Evolutionary conservation across 2,329 filamentous ascomycete species (phyloP), one percentile per base, ranked within the genome.

Genomic region (Colletotrichum ledebouriae): DNA sequence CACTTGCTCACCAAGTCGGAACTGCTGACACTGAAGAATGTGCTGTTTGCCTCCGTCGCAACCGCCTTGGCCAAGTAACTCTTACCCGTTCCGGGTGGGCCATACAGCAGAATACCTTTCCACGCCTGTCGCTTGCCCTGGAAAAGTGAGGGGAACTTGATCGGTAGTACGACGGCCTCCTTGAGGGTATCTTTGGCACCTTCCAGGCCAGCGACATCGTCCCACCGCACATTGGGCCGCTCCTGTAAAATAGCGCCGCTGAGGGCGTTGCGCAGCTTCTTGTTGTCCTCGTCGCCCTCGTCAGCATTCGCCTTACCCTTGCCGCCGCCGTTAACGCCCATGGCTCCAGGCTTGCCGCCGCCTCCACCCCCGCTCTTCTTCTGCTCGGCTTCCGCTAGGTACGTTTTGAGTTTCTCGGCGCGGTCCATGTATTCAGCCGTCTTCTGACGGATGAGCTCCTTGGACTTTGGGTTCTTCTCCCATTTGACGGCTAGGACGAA

Each of bases 401-500:
- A 96, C 63, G 91, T 89, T 82, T 99, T 99, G 72, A 99, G 89
- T 84, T 98, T 98, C 85, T 99, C 96, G 72, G 96, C 96, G 71
- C 96, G 93, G 82, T 98, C 95, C 92, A 99, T 97, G 85, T 99
- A 99, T 78, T 98, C 95, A 75, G 87, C 92, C 20, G 94, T 94
- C 85, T 98, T 98, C 74, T 92, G 90, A 74, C 96, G 92, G 80
- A 99, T 98, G 88, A 97, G 97, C 78, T 97, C 94, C 85, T 98
- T 98, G 72, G 94, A 94, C 75, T 94, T 95, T 71, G 92, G 90
- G 83, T 98, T 98, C 88, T 98, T 99, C 84, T 99, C 96, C 95
- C 95, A 99, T 86, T 99, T 99, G 69, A 99, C 87, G 39, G 96
- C 96, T 70, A 98, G 92, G 92, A 99, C 97, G 86, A 98, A 99